These are phyloP conservation scores for Nemania abortiva DNA, from an alignment of 2,329 filamentous ascomycete genomes.

Conservation along the genomic window DNA sequence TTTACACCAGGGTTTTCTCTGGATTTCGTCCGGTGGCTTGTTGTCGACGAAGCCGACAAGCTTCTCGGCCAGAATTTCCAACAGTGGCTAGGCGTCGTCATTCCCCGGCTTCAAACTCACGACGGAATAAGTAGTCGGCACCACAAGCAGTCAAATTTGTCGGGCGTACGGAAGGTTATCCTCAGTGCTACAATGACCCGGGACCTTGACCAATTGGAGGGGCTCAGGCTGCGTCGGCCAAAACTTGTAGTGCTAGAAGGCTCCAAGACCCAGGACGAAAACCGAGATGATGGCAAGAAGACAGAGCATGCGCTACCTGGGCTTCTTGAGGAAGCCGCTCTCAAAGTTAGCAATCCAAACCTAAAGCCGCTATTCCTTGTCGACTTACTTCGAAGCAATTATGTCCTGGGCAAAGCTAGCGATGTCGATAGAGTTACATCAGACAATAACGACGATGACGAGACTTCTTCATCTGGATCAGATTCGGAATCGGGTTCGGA, in stretches of 20 bases:
- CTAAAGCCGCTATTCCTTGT: conserved; percentile 89
- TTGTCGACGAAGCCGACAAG: conserved; percentile 95
- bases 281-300: conserved; percentile 55
- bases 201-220: conserved; percentile 83
- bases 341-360: conserved; percentile 76
- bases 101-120: conserved; percentile 67
- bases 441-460: conserved; percentile 45
- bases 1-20: conserved; percentile 86
- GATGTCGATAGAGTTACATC: conserved; percentile 29
- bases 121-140: conserved; percentile 65
- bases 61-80: conserved; percentile 92
- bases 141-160: conserved; percentile 64
- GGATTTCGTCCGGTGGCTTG: conserved; percentile 83
- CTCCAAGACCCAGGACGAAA: conserved; percentile 49
- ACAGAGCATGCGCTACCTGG: conserved; percentile 69
- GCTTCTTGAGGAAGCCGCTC: conserved; percentile 71
- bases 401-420: conserved; percentile 55
- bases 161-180: conserved; percentile 80
- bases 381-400: conserved; percentile 73
- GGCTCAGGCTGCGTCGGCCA: conserved; percentile 78
- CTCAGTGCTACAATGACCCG: conserved; percentile 93
- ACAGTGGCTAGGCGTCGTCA: conserved; percentile 83
- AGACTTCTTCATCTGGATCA: conserved; percentile 53
- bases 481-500: conserved; percentile 54
- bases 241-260: conserved; percentile 81